Base-by-base conservation (phyloP, 768 basidiomycete genomes). In the Rhizopogon salebrosus region DNA sequence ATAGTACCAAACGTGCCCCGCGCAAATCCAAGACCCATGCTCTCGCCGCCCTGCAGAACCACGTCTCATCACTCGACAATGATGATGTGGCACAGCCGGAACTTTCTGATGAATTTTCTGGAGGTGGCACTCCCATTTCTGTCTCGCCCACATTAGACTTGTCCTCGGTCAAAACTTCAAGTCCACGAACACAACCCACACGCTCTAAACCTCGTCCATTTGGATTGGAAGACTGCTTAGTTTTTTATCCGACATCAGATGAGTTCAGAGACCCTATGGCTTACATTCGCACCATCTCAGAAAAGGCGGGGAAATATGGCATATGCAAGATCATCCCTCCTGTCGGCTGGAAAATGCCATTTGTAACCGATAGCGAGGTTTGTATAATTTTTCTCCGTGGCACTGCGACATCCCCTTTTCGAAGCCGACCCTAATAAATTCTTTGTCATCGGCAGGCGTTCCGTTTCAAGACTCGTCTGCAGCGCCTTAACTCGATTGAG, bases 301-400 rank as follows among this genome's bases (percentile, higher is more conserved):
- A 82, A 48, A 70, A 75, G 29, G 95, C 88, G 0, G 78, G 75
- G 64, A 71, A 81, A 43, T 92, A 81, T 64, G 97, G 97, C 23
- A 93, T 99, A 61, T 95, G 92, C 74, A 99, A 99, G 75, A 84
- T 99, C 52, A 81, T 98, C 23, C 97, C 97, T 56, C 97, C 97
- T 2, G 76, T 79, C 52, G 88, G 81, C 20, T 99, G 97, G 97
- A 81, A 87, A 61, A 95, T 97, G 85, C 92, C 95, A 7, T 98
- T 97, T 65, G 86, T 92, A 10, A 90, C 95, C 41, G 87, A 98
- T 66, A 92, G 92, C 16, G 91, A 94, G 82, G 95, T 93, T 60
- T 56, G 84, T 75, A 40, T 53, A 50, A 42, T 48, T 22, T 51
- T 26, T 41, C 35, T 18, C 16, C 45, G 48, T 60, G 34, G 35